Evolutionary conservation across 257 asterid genomes (phyloP).

Genomic region (Fraxinus pennsylvanica): DNA sequence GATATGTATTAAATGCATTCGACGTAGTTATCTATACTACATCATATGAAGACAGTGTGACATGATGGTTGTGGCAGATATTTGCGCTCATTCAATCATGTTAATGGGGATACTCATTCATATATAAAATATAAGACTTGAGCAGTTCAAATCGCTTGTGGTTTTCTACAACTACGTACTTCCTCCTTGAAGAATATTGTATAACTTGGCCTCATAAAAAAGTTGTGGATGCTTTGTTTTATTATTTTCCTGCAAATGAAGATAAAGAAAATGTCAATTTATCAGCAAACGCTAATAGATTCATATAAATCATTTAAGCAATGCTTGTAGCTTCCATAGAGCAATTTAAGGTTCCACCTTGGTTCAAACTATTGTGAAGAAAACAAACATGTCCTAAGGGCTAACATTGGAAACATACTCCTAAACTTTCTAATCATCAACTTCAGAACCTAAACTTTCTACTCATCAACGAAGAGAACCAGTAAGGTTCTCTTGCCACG

Average conservation of each 20-base stretch:
- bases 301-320: not conserved
- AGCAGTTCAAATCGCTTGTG: constrained; percentile 21
- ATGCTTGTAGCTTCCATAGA: not conserved
- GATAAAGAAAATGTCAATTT: constrained; percentile 12
- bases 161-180: constrained; percentile 53
- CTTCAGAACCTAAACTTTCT: not conserved
- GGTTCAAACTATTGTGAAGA: not conserved
- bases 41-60: not conserved
- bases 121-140: constrained; percentile 20
- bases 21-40: not conserved
- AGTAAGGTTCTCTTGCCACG: no score
- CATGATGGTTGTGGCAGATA: not conserved
- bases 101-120: constrained; percentile 21
- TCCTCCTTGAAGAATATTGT: constrained; percentile 92
- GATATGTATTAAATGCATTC: not conserved
- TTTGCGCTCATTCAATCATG: not conserved
- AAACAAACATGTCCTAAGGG: not conserved
- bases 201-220: constrained; percentile 88
- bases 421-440: not conserved
- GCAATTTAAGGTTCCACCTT: not conserved
- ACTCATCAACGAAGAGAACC: no score
- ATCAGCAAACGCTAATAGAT: constrained; percentile 13
- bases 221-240: constrained; percentile 95
- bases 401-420: not conserved
- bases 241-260: constrained; percentile 71